A percentile compares a stretch with the other conserved stretches of the same genome.
These are phyloP conservation scores for Gryganskiella cystojenkinii DNA, from an alignment of 192 early-diverging fungal species.

Conservation along the genomic window DNA sequence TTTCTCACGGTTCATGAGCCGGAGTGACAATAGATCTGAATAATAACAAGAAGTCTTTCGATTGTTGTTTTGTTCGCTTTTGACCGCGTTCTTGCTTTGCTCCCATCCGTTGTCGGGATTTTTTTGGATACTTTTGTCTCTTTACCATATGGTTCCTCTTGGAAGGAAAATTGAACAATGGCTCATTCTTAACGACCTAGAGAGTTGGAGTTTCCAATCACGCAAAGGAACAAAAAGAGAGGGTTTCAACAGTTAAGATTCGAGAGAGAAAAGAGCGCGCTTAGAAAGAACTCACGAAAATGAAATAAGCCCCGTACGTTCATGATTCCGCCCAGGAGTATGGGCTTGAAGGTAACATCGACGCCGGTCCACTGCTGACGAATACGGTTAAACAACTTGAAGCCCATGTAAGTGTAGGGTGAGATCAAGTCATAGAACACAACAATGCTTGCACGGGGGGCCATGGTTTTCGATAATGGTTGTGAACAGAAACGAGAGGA, in stretches of 20 bases:
- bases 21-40: too few species aligned
- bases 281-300: neutral
- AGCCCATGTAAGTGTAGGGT: conserved; percentile 45
- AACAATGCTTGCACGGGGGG: conserved; percentile 32
- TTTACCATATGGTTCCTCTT: conserved; percentile 41
- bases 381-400: conserved; percentile 33
- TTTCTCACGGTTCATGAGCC: conserved; percentile 11
- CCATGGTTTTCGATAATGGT: too few species aligned
- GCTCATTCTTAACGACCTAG: conserved; percentile 27
- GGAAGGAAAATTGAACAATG: conserved; percentile 29
- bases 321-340: conserved; percentile 45
- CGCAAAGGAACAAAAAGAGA: neutral
- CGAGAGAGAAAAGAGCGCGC: neutral
- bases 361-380: conserved; percentile 34
- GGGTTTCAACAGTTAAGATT: neutral
- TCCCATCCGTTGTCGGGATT: too few species aligned
- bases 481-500: too few species aligned
- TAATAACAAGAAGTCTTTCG: too few species aligned
- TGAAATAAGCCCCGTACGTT: conserved; percentile 8
- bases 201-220: neutral
- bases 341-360: conserved; percentile 31
- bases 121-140: too few species aligned
- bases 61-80: too few species aligned
- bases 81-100: too few species aligned
- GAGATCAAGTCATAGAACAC: conserved; percentile 45